A percentile compares a stretch with the other conserved stretches of the same genome.
phyloP scores from a whole-genome alignment of 2,329 filamentous ascomycete genomes.

The Domatiomyces globalis region DNA sequence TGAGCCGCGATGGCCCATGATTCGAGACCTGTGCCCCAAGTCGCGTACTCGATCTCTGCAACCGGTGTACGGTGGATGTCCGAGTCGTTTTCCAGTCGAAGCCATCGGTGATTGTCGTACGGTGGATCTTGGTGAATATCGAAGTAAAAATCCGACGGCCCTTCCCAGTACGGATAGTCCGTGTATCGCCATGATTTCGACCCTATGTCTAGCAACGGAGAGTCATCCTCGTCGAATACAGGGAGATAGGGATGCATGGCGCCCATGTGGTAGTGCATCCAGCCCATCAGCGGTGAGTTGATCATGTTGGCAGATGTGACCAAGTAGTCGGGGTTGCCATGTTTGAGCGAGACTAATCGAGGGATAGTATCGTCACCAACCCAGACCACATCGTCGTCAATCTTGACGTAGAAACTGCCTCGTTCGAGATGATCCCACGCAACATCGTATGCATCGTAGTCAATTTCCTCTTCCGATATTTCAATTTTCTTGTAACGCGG shows the following conservation, averaged over 20 bases:
- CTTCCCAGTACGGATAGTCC: conserved; percentile 23
- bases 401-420: conserved; percentile 30
- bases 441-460: conserved; percentile 21
- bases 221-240: conserved; percentile 22
- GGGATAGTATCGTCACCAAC: conserved; percentile 36
- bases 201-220: conserved; percentile 4
- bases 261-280: conserved; percentile 41
- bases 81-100: conserved; percentile 26
- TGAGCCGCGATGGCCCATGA: conserved; percentile 25
- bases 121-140: conserved; percentile 20
- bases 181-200: conserved; percentile 24
- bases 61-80: conserved; percentile 33
- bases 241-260: conserved; percentile 41
- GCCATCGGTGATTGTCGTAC: conserved; percentile 35
- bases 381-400: conserved; percentile 34
- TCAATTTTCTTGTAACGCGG: conserved; percentile 26
- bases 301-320: conserved; percentile 43
- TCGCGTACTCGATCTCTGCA: conserved; percentile 33
- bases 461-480: conserved; percentile 24
- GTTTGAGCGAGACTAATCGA: conserved; percentile 39
- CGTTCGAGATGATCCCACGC: conserved; percentile 16
- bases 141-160: conserved; percentile 20
- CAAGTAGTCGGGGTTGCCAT: conserved; percentile 37
- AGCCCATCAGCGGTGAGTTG: conserved; percentile 40
- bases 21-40: conserved; percentile 11